Conservation (phyloP, 305 asterid species). For the Fraxinus sp. region DNA sequence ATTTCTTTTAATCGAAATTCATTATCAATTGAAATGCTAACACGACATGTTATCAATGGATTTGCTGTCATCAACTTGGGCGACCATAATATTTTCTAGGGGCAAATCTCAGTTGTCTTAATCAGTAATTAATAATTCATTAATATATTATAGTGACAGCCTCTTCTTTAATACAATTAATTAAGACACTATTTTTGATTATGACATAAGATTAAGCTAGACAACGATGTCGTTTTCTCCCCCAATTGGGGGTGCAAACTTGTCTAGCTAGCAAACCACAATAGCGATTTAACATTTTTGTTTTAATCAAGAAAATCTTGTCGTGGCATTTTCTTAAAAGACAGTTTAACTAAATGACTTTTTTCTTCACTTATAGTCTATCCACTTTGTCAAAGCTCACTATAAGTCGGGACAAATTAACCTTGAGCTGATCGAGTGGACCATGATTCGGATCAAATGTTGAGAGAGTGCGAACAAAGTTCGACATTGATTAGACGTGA, state of each 20-base stretch:
- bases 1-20: background rate
- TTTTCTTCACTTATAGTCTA: background rate
- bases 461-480: background rate
- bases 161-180: slow-evolving; percentile 20
- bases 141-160: slow-evolving; percentile 12
- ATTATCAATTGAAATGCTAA: slow-evolving; percentile 17
- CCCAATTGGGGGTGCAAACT: slow-evolving; percentile 17
- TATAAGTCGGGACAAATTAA: background rate
- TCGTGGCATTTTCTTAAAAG: background rate
- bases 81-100: slow-evolving; percentile 19
- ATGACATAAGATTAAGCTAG: slow-evolving; percentile 34
- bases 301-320: background rate
- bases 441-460: background rate
- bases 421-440: background rate
- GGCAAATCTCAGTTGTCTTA: slow-evolving; percentile 26
- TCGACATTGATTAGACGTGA: background rate
- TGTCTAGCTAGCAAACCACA: slow-evolving; percentile 26
- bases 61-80: slow-evolving; percentile 33
- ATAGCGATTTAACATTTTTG: background rate
- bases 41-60: slow-evolving; percentile 25
- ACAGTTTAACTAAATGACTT: background rate
- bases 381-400: background rate
- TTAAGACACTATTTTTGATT: slow-evolving; percentile 25
- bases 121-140: background rate
- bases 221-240: slow-evolving; percentile 31